phyloP scores from a whole-genome alignment of 2,329 filamentous ascomycete species.

The Fonsecaea erecta region DNA sequence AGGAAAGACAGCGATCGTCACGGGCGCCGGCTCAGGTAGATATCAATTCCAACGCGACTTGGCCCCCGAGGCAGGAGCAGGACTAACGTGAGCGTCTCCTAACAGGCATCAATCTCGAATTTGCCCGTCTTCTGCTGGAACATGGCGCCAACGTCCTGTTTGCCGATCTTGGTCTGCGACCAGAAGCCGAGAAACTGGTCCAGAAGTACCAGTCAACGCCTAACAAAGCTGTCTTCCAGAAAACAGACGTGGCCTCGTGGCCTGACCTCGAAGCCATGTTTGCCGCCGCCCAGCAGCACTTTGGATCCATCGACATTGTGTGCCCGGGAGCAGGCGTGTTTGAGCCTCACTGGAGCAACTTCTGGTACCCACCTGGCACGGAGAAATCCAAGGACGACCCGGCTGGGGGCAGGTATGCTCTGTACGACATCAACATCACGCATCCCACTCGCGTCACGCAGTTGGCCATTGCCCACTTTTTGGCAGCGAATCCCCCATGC shows the following conservation, averaged over 20 bases:
- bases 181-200: slow-evolving; percentile 50
- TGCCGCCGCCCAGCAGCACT: slow-evolving; percentile 53
- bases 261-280: slow-evolving; percentile 56
- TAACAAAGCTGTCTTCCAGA: slow-evolving; percentile 49
- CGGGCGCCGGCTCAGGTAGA: slow-evolving; percentile 59
- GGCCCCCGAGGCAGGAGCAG: background rate
- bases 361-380: slow-evolving; percentile 56
- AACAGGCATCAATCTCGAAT: slow-evolving; percentile 53
- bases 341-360: slow-evolving; percentile 53
- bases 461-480: slow-evolving; percentile 56
- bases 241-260: slow-evolving; percentile 58
- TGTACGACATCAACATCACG: slow-evolving; percentile 57
- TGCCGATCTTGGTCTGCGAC: slow-evolving; percentile 51
- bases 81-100: background rate
- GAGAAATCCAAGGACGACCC: slow-evolving; percentile 49
- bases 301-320: slow-evolving; percentile 54
- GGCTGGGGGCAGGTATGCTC: slow-evolving; percentile 49
- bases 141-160: slow-evolving; percentile 54
- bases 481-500: slow-evolving; percentile 40
- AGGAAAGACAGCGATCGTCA: slow-evolving; percentile 55
- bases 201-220: slow-evolving; percentile 43
- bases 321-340: slow-evolving; percentile 53
- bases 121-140: slow-evolving; percentile 50
- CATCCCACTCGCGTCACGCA: slow-evolving; percentile 59
- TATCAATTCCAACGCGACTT: slow-evolving; percentile 8